phyloP scores from a whole-genome alignment of 208 protist genomes.

The Vickermania spadyakhi region DNA sequence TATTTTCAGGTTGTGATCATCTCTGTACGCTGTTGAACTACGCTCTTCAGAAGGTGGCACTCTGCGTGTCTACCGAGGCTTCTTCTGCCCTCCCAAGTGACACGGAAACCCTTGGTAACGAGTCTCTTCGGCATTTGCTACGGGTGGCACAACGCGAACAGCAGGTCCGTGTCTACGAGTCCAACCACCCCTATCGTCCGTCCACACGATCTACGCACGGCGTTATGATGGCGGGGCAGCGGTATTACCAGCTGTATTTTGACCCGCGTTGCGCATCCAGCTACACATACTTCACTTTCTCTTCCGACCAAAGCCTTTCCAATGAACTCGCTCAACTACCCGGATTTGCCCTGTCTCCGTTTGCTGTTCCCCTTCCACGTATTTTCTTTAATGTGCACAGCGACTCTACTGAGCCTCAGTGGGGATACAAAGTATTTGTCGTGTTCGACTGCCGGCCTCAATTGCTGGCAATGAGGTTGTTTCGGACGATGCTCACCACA shows the following conservation, averaged over 20 bases:
- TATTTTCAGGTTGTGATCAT: conserved; percentile 14
- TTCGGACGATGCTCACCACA: conserved; percentile 37
- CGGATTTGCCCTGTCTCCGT: conserved; percentile 34
- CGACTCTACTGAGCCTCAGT: conserved; percentile 44
- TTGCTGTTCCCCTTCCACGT: conserved; percentile 33
- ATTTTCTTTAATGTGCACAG: conserved; percentile 64
- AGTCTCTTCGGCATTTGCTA: conserved; percentile 25
- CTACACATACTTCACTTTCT: conserved; percentile 54
- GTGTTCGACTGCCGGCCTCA: conserved; percentile 55
- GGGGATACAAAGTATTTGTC: conserved; percentile 75
- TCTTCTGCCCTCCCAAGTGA: neutral
- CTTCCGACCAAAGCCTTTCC: conserved; percentile 31
- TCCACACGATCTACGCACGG: conserved; percentile 39
- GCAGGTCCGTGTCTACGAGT: conserved; percentile 56
- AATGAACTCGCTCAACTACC: conserved; percentile 39
- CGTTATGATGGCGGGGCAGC: conserved; percentile 34
- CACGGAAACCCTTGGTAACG: conserved; percentile 2
- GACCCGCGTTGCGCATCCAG: conserved; percentile 46
- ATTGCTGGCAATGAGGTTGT: conserved; percentile 44
- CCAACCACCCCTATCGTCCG: conserved; percentile 54
- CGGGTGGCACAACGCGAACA: conserved; percentile 33
- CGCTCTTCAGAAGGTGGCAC: conserved; percentile 1
- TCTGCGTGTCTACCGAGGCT: neutral
- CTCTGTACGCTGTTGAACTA: conserved; percentile 7
- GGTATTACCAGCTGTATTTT: conserved; percentile 59